Evolutionary conservation across 139 green algal species (phyloP), one percentile per base, ranked within the genome.

Genomic region (Coccomyxa sp.): DNA sequence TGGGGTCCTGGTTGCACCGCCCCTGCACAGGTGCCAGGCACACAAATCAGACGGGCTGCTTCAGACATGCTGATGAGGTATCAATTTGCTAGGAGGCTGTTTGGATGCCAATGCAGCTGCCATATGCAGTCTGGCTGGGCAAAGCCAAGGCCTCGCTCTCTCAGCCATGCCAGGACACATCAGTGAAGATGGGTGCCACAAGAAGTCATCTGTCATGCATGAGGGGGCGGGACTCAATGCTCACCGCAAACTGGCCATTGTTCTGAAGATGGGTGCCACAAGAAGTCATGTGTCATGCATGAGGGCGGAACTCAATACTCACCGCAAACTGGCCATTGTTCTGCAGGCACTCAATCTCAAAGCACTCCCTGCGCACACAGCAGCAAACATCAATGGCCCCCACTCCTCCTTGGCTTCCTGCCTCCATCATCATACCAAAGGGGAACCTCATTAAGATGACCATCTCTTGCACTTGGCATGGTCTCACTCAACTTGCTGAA

Each of bases 1-100:
- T 81, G 15, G 83, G 75, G 59, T 86, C 80, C 14, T 58, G 15
- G 17, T 87, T 83, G 75, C 84, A 87, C 10, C 79, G 79, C 0
- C 83, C 84, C 84, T 68, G 30, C 67, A 71, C 38, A 51, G 38
- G 38, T 51, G 38, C 38, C 38, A 51, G 38, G 7, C 7, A 51
- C 38, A 51, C 7, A 51, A 77, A 27, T 25, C 25, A 75, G 38
- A 51, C 38, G 7, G 38, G 38, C 7, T 51, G 38, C 3, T 7
- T 51, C 38, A 51, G 38, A 51, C 38, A 51, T 3, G 38, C 38
- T 7, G 38, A 3, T 51, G 38, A 51, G 38, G 38, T 51, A 7
- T 51, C 38, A 51, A 51, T 11, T 11, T 11, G 38, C 21, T 74
- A 27, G 63, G 63, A 71, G 15, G 66, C 66, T 74, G 21, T 74